Percentiles rank a stretch among this genome's conserved stretches.
These are phyloP conservation scores for Babesia bigemina DNA, from an alignment of 169 alveolate species.

Conservation along the genomic window DNA sequence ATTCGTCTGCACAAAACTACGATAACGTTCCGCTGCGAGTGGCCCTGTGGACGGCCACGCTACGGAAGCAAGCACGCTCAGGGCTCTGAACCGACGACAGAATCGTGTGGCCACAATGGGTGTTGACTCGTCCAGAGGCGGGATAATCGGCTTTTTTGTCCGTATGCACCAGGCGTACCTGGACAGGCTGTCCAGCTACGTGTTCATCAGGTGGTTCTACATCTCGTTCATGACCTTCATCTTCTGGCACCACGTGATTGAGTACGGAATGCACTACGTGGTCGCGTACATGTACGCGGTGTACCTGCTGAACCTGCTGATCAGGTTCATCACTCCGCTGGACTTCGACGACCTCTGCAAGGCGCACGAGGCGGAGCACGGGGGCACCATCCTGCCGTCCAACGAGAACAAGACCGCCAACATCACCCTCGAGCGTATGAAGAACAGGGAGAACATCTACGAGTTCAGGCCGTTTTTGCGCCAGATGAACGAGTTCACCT, in stretches of 20 bases:
- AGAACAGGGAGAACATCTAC: conserved; percentile 55
- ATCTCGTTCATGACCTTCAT: conserved; percentile 46
- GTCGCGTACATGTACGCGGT: conserved; percentile 78
- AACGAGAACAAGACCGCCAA: conserved; percentile 32
- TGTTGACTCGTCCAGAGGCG: too few relatives aligned
- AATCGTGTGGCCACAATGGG: too few relatives aligned
- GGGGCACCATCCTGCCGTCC: conserved; percentile 76
- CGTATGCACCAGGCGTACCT: not conserved
- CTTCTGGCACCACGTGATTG: conserved; percentile 65
- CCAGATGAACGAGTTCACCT: conserved; percentile 86
- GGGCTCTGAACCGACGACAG: too few relatives aligned
- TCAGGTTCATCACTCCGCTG: conserved; percentile 76
- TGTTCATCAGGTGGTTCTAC: conserved; percentile 69
- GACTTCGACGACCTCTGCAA: conserved; percentile 78
- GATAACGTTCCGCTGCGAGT: too few relatives aligned
- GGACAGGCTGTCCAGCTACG: conserved; percentile 61
- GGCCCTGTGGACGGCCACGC: too few relatives aligned
- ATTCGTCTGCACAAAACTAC: too few relatives aligned
- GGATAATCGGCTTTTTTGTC: too few relatives aligned
- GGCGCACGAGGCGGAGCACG: conserved; percentile 74
- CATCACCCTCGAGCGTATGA: conserved; percentile 5
- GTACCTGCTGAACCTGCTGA: conserved; percentile 66
- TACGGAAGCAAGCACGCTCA: too few relatives aligned
- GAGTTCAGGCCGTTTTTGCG: conserved; percentile 89
- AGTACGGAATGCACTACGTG: conserved; percentile 67